A percentile compares a stretch with the other conserved stretches of the same genome.
Conservation (phyloP, 345 rosid genomes). For the Bruguiera gymnorhiza region DNA sequence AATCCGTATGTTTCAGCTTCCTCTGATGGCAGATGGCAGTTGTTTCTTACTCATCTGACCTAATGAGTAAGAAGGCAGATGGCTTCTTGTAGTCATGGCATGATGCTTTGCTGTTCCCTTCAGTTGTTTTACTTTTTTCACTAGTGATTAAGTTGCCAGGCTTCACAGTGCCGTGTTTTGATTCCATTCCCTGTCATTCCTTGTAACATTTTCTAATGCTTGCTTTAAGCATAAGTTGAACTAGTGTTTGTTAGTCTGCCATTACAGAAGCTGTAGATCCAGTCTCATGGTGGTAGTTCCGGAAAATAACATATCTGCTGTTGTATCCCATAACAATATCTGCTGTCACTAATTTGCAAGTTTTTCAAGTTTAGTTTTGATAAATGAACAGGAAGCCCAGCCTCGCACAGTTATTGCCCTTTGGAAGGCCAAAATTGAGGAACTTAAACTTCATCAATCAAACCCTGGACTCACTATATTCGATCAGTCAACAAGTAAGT, state of each 20-base stretch:
- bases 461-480: conserved; percentile 34
- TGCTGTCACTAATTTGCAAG: not conserved
- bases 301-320: no score
- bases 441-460: conserved; percentile 37
- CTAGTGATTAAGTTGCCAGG: not conserved
- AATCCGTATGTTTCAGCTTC: not conserved
- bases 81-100: not conserved
- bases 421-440: conserved; percentile 50
- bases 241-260: no score
- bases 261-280: no score
- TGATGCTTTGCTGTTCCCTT: not conserved
- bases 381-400: conserved; percentile 37
- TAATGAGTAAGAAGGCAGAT: not conserved
- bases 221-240: no score
- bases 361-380: conserved; percentile 10
- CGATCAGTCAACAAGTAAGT: conserved; percentile 43
- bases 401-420: conserved; percentile 39
- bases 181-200: not conserved
- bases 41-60: not conserved
- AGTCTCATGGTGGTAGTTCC: no score
- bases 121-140: not conserved
- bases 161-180: not conserved
- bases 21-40: not conserved
- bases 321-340: not conserved
- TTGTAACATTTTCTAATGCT: not conserved